Evolutionary conservation across 805 yeast genomes (phyloP), one percentile per base, ranked within the genome.

Genomic region (Metschnikowia hibisci): DNA sequence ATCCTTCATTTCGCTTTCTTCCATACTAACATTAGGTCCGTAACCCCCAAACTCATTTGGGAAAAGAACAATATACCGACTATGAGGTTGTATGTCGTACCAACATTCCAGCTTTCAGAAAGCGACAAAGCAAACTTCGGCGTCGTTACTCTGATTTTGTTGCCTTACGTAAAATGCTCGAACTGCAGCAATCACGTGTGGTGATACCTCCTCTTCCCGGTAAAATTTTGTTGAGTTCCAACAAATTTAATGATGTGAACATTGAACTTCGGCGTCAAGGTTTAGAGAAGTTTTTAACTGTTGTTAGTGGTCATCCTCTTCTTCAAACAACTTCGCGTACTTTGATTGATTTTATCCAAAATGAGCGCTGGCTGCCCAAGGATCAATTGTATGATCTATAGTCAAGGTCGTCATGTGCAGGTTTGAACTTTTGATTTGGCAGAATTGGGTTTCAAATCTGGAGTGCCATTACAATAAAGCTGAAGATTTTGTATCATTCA

Each of bases 101-200:
- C 18, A 91, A 93, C 63, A 80, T 93, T 43, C 98, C 98, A 1
- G 82, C 89, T 2, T 91, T 93, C 65, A 77, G 77, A 49, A 75
- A 78, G 47, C 70, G 81, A 40, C 62, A 63, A 32, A 79, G 88
- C 25, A 65, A 73, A 26, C 96, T 89, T 6, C 78, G 97, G 47
- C 76, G 99, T 54, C 67, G 98, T 38, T 91, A 88, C 68, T 80
- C 89, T 34, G 98, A 93, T 57, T 91, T 91, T 62, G 98, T 86
- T 47, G 74, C 78, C 18, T 87, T 91, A 58, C 74, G 87, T 48
- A 82, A 78, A 44, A 76, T 85, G 28, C 66, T 91, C 33, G 87
- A 85, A 52, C 75, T 77, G 42, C 97, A 91, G 58, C 72, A 85
- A 30, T 75, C 87, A 3, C 71, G 87, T 36, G 96, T 93, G 13